Conservation (phyloP, 1,284 basidiomycete species). For the Athelia sp. region DNA sequence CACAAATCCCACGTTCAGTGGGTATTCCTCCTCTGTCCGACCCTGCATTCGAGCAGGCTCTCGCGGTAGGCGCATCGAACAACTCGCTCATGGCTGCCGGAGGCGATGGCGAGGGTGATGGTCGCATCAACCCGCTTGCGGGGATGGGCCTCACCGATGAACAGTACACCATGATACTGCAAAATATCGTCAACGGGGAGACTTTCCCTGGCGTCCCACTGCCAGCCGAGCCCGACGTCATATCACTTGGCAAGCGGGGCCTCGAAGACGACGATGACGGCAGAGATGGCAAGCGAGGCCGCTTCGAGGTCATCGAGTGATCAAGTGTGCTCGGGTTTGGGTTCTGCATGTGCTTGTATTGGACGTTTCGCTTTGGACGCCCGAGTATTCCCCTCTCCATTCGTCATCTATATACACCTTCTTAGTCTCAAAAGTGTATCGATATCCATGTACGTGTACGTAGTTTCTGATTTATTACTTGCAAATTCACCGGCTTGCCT, state of each 20-base stretch:
- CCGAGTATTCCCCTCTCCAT: no score
- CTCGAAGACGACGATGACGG: conserved; percentile 42
- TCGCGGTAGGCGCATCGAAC: conserved; percentile 28
- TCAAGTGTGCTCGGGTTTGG: no score
- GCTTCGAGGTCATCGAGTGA: conserved; percentile 69
- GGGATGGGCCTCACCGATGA: conserved; percentile 75
- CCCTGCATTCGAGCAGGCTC: conserved; percentile 50
- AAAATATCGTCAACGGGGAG: conserved; percentile 58
- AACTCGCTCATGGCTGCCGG: conserved; percentile 14
- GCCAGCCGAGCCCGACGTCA: conserved; percentile 6
- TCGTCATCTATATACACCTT: no score
- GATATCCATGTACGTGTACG: no score
- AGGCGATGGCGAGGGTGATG: conserved; percentile 30
- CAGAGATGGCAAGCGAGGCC: conserved; percentile 56
- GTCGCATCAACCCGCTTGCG: conserved; percentile 64
- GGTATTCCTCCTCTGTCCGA: conserved; percentile 71
- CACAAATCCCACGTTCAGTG: conserved; percentile 64
- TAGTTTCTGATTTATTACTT: no score
- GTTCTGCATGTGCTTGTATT: no score
- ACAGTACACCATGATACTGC: conserved; percentile 66
- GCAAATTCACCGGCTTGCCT: no score
- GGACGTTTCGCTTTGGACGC: no score
- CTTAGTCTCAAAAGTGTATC: no score
- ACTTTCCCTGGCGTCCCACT: conserved; percentile 37
- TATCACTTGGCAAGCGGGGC: conserved; percentile 29